These are phyloP conservation scores for Alternaria sp. DNA, from an alignment of 2,329 filamentous ascomycete species.

Conservation along the genomic window DNA sequence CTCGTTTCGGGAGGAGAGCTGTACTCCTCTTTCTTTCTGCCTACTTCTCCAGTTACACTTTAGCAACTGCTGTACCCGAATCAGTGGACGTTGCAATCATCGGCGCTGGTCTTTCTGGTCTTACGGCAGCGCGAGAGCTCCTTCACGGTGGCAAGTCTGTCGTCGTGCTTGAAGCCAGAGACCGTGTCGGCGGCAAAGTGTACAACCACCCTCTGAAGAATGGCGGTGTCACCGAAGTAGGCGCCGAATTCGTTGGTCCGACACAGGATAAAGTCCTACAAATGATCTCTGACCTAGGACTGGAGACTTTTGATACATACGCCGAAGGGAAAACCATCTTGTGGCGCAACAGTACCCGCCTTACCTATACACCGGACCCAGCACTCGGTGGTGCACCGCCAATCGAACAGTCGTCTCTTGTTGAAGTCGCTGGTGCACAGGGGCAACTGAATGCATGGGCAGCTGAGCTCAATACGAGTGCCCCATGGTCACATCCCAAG, in stretches of 20 bases:
- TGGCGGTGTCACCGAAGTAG: constrained; percentile 33
- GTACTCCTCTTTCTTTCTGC: not conserved
- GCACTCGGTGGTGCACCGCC: constrained; percentile 25
- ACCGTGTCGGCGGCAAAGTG: constrained; percentile 64
- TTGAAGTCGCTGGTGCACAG: constrained; percentile 20
- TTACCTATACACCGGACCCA: constrained; percentile 20
- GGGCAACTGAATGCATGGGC: constrained; percentile 29
- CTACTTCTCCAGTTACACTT: not conserved
- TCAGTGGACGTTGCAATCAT: constrained; percentile 49
- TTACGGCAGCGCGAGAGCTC: constrained; percentile 46
- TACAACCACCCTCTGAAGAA: constrained; percentile 37
- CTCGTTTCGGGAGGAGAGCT: not conserved
- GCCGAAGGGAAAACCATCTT: constrained; percentile 23
- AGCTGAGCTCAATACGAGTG: constrained; percentile 25
- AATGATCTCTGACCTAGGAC: constrained; percentile 29
- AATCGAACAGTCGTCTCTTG: constrained; percentile 14
- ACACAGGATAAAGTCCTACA: constrained; percentile 30
- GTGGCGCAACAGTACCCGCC: constrained; percentile 24
- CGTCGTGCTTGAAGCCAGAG: constrained; percentile 60
- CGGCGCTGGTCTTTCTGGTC: constrained; percentile 55
- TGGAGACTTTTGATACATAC: constrained; percentile 29
- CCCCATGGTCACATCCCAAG: constrained; percentile 26
- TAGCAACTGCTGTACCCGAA: constrained; percentile 8
- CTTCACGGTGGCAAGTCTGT: constrained; percentile 50
- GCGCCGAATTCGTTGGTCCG: constrained; percentile 35